Conservation (phyloP, 257 asterid genomes). For the Gentiana straminea region DNA sequence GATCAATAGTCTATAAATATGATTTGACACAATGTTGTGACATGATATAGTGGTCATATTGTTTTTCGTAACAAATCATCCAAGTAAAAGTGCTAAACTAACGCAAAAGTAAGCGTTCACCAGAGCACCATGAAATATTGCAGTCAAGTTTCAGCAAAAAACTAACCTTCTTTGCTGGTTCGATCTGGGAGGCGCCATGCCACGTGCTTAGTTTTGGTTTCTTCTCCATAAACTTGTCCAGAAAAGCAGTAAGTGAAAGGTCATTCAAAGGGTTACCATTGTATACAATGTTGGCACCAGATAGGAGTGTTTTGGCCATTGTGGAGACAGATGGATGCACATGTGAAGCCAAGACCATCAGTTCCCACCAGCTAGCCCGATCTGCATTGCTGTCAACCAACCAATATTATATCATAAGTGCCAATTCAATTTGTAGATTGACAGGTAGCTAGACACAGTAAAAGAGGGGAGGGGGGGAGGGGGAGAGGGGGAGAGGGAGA, state of each 20-base stretch:
- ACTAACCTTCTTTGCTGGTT: conserved; percentile 85
- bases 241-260: conserved; percentile 69
- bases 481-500: too few species aligned
- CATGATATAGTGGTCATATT: too few species aligned
- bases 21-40: too few species aligned
- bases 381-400: conserved; percentile 71
- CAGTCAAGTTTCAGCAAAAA: neutral
- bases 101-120: too few species aligned
- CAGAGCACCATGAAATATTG: neutral
- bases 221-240: conserved; percentile 97
- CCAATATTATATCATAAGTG: neutral
- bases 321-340: conserved; percentile 95
- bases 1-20: neutral
- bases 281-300: conserved; percentile 78
- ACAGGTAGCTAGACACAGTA: too few species aligned
- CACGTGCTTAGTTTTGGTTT: conserved; percentile 73
- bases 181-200: conserved; percentile 90
- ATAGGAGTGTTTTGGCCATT: conserved; percentile 83
- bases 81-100: neutral
- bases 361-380: conserved; percentile 91
- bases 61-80: too few species aligned
- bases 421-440: too few species aligned
- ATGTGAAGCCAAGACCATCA: conserved; percentile 63
- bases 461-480: too few species aligned
- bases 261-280: conserved; percentile 80